These are phyloP conservation scores for Sphagnum tenellum DNA, from an alignment of 225 moss, liverwort and hornwort species.

Conservation along the genomic window DNA sequence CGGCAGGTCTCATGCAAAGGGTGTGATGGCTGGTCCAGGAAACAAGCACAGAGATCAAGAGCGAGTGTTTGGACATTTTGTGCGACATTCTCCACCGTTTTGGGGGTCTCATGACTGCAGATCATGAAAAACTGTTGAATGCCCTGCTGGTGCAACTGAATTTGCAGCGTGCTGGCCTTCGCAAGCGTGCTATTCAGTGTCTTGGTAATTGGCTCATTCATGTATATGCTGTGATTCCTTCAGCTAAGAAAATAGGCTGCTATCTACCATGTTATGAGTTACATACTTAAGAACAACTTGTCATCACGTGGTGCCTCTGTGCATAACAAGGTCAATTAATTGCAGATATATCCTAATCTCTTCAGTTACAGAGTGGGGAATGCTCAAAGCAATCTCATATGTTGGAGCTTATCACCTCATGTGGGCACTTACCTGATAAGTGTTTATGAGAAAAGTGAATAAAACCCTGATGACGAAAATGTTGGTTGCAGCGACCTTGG, in stretches of 20 bases:
- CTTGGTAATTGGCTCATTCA: conserved; percentile 52
- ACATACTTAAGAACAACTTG: too few species aligned
- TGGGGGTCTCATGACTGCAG: conserved; percentile 85
- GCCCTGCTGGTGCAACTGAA: conserved; percentile 92
- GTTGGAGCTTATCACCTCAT: too few species aligned
- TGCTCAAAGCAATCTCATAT: too few species aligned
- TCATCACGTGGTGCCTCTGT: too few species aligned
- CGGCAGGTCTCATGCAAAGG: not conserved
- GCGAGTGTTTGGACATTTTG: conserved; percentile 94
- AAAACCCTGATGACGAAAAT: not conserved
- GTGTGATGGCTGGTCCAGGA: conserved; percentile 54
- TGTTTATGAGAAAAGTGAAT: too few species aligned
- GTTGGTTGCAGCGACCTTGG: conserved; percentile 73
- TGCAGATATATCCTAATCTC: too few species aligned
- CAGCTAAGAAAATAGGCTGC: too few species aligned
- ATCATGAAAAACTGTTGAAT: conserved; percentile 86
- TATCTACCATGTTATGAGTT: too few species aligned
- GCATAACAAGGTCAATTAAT: too few species aligned
- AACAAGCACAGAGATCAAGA: conserved; percentile 95
- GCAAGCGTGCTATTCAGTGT: conserved; percentile 98
- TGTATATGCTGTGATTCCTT: too few species aligned
- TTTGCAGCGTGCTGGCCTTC: conserved; percentile 92
- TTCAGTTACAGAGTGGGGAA: too few species aligned
- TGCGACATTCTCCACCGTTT: conserved; percentile 98
- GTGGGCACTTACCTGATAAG: too few species aligned